These are phyloP conservation scores for Fusarium verticillioides DNA, from an alignment of 2,329 filamentous ascomycete species.

Conservation along the genomic window DNA sequence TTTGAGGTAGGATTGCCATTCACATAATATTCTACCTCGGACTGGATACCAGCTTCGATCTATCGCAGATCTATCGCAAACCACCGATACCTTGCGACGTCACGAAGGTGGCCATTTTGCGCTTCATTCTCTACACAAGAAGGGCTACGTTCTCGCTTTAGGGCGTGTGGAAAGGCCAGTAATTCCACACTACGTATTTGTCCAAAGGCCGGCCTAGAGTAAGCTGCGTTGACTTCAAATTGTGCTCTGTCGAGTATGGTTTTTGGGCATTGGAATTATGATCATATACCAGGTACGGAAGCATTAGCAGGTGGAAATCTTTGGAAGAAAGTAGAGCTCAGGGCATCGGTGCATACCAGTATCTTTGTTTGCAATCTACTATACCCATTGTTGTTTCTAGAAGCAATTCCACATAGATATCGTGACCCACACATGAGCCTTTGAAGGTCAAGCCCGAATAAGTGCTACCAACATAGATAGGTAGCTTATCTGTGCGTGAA, in stretches of 20 bases:
- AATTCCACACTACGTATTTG: neutral
- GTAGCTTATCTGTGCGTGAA: neutral
- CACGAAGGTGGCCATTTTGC: neutral
- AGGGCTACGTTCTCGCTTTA: neutral
- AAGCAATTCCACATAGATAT: neutral
- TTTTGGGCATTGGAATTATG: neutral
- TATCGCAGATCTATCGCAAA: neutral
- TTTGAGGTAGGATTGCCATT: conserved; percentile 60
- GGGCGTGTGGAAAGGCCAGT: neutral
- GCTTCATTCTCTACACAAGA: neutral
- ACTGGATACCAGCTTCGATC: neutral
- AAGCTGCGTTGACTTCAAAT: neutral
- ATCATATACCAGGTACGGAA: neutral
- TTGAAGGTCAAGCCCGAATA: fast-evolving
- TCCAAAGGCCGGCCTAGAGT: neutral
- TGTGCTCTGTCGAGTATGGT: neutral
- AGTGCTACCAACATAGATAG: neutral
- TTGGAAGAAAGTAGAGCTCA: neutral
- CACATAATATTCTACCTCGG: neutral
- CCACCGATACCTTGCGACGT: neutral
- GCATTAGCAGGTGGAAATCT: neutral
- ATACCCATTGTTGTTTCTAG: conserved; percentile 1
- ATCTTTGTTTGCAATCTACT: conserved; percentile 9
- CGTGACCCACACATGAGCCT: neutral
- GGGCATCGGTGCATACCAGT: neutral